Evolutionary conservation across 2,329 filamentous ascomycete species (phyloP), one percentile per base, ranked within the genome.

Genomic region (Aspergillus oerlinghausenensis): DNA sequence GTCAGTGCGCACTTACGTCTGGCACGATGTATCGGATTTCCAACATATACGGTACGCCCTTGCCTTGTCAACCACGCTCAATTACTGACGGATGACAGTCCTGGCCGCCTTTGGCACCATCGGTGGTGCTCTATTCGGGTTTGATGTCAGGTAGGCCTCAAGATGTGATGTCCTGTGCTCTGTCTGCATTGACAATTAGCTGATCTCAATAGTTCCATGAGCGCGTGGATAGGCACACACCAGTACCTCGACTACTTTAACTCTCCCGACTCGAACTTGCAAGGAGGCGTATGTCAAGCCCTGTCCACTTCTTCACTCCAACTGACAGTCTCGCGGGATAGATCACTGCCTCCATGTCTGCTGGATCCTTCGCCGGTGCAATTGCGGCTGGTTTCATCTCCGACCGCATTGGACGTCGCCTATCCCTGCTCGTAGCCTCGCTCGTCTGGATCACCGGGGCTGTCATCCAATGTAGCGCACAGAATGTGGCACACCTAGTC

Each of bases 281-380:
- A 74, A 57, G 72, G 72, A 17, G 72, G 71, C 52, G 69, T 72
- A 67, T 49, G 63, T 62, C 32, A 8, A 3, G 14, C 14, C 32
- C 32, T 29, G 6, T 14, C 14, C 32, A 6, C 32, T 23, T 17
- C 11, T 43, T 23, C 23, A 21, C 35, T 9, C 6, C 1, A 5
- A 2, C 3, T 28, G 35, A 43, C 11, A 48, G 32, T 49, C 17
- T 28, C 25, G 4, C 19, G 48, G 51, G 85, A 82, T 69, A 78
- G 75, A 89, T 90, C 66, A 87, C 84, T 0, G 86, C 88, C 23
- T 77, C 85, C 50, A 90, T 90, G 85, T 84, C 87, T 23, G 87
- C 81, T 53, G 88, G 88, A 35, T 89, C 87, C 0, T 89, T 85
- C 76, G 71, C 87, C 25, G 87, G 86, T 59, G 83, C 87, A 45